Evolutionary conservation across 805 yeast species (phyloP).

Genomic region (Suhomyces vadensis): DNA sequence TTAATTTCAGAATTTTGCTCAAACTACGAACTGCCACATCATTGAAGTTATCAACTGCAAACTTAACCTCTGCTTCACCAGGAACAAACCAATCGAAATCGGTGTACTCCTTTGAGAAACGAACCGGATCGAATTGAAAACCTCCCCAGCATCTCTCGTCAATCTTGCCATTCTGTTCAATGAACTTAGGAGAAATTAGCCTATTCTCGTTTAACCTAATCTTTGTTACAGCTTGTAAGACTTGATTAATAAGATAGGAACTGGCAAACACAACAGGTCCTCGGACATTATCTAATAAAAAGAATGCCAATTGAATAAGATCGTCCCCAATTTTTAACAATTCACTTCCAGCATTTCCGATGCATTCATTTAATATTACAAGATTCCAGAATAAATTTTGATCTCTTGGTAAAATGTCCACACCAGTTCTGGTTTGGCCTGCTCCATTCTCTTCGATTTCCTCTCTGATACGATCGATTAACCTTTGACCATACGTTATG

Average conservation of each 20-base stretch:
- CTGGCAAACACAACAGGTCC: slow-evolving; percentile 67
- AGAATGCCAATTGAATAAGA: slow-evolving; percentile 46
- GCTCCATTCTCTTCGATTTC: slow-evolving; percentile 81
- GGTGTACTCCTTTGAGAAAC: slow-evolving; percentile 52
- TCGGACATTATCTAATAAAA: slow-evolving; percentile 48
- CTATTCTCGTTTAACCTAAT: slow-evolving; percentile 59
- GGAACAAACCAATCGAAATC: slow-evolving; percentile 80
- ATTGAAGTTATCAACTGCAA: slow-evolving; percentile 62
- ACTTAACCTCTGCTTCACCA: slow-evolving; percentile 48
- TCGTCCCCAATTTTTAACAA: slow-evolving; percentile 47
- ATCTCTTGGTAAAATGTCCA: slow-evolving; percentile 75
- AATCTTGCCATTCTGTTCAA: slow-evolving; percentile 32
- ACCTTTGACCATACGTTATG: slow-evolving; percentile 41
- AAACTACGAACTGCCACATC: slow-evolving; percentile 47
- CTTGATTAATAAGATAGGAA: slow-evolving; percentile 65
- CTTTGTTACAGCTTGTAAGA: slow-evolving; percentile 62
- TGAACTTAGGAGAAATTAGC: slow-evolving; percentile 49
- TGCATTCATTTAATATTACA: slow-evolving; percentile 65
- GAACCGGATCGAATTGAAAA: slow-evolving; percentile 53
- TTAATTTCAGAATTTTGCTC: slow-evolving; percentile 39
- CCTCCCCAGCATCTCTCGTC: slow-evolving; percentile 73
- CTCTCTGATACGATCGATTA: slow-evolving; percentile 54
- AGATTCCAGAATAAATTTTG: slow-evolving; percentile 71
- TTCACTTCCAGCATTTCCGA: slow-evolving; percentile 63
- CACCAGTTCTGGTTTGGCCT: slow-evolving; percentile 66